A percentile compares a stretch with the other conserved stretches of the same genome.
Evolutionary conservation across 1,284 basidiomycete species (phyloP).

Genomic region (Cutaneotrichosporon sp.): DNA sequence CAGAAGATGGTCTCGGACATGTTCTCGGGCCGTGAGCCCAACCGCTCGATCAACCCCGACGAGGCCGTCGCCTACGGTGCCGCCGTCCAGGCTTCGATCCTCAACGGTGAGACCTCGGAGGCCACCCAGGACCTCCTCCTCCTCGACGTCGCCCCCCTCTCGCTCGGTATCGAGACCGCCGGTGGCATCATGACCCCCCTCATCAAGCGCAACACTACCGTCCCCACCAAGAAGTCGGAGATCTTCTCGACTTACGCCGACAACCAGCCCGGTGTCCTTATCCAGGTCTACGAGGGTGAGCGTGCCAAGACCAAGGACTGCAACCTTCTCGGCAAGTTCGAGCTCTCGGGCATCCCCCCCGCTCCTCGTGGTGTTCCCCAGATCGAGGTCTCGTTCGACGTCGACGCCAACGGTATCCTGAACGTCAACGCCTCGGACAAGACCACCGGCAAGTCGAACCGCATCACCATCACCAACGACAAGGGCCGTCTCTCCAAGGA

Average conservation of each 20-base stretch:
- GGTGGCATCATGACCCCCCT: constrained; percentile 98
- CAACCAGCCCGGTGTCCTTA: constrained; percentile 98
- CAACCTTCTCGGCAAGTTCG: constrained; percentile 98
- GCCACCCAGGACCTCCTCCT: constrained; percentile 77
- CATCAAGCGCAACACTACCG: constrained; percentile 87
- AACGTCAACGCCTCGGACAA: constrained; percentile 92
- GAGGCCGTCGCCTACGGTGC: constrained; percentile 96
- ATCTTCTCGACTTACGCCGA: constrained; percentile 99
- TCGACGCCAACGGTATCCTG: constrained; percentile 96
- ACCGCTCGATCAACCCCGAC: constrained; percentile 95
- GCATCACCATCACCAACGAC: constrained; percentile 97
- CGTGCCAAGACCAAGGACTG: constrained; percentile 99
- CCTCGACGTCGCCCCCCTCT: constrained; percentile 84
- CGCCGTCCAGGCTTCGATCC: constrained; percentile 95
- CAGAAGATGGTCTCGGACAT: constrained; percentile 96
- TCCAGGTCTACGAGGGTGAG: constrained; percentile 99
- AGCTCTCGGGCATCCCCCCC: constrained; percentile 95
- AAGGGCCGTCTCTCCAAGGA: constrained; percentile 98
- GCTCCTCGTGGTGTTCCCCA: constrained; percentile 98
- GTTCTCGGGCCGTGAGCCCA: constrained; percentile 97
- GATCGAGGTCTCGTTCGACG: constrained; percentile 97
- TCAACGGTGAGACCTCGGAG: constrained; percentile 67
- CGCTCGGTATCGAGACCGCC: constrained; percentile 80
- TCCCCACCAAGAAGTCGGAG: constrained; percentile 96
- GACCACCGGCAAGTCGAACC: constrained; percentile 76